These are phyloP conservation scores for Cercospora brassicicola DNA, from an alignment of 2,329 filamentous ascomycete genomes.

Conservation along the genomic window DNA sequence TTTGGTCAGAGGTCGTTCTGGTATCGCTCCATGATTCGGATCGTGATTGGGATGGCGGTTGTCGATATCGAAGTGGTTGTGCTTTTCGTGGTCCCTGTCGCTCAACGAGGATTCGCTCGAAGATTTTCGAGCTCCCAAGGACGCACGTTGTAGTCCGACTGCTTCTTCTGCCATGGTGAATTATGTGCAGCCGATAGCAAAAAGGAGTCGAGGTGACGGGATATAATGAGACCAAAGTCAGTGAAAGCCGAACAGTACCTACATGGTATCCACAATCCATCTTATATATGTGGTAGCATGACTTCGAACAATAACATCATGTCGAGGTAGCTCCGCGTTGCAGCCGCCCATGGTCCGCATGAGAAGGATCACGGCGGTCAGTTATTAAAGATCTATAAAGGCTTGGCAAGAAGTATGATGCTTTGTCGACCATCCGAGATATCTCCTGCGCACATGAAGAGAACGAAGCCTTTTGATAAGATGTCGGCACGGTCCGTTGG, in stretches of 20 bases:
- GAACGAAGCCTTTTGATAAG: slow-evolving; percentile 17
- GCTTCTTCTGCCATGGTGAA: slow-evolving; percentile 13
- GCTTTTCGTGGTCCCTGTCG: slow-evolving; percentile 5
- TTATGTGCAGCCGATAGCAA: not conserved
- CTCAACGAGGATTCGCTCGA: slow-evolving; percentile 3
- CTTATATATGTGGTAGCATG: slow-evolving; percentile 10
- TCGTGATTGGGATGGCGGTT: not conserved
- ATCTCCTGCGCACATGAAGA: slow-evolving; percentile 4
- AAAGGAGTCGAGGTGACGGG: too few species aligned
- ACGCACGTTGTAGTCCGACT: not conserved
- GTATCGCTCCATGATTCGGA: not conserved
- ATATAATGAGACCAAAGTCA: not conserved
- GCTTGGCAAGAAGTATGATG: slow-evolving; percentile 4
- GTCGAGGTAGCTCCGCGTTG: slow-evolving; percentile 17
- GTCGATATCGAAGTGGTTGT: not conserved
- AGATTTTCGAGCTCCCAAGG: not conserved
- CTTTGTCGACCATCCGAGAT: slow-evolving; percentile 9
- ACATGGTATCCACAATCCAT: not conserved
- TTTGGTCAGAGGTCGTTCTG: slow-evolving; percentile 6
- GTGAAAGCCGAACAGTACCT: slow-evolving; percentile 2
- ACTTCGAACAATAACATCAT: not conserved
- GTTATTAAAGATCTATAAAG: slow-evolving; percentile 12
- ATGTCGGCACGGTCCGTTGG: slow-evolving; percentile 17
- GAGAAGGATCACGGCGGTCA: not conserved
- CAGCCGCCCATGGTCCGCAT: slow-evolving; percentile 17